Evolutionary conservation across 768 basidiomycete genomes (phyloP), one percentile per base, ranked within the genome.

Genomic region (Naganishia vaughanmartiniae): DNA sequence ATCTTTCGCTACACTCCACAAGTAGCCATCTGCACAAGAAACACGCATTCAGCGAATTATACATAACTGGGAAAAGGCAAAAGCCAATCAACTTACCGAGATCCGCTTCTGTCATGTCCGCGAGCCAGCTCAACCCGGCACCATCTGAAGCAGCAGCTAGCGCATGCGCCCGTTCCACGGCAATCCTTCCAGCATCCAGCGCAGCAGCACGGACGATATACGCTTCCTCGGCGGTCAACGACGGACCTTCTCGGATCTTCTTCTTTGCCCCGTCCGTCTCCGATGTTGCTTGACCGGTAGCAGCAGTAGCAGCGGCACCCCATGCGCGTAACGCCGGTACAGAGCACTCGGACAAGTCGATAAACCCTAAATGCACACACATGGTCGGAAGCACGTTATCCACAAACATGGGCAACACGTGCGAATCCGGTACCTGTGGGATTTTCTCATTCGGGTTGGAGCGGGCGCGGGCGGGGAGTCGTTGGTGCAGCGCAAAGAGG

Each of bases 311-410:
- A n/a, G 24, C 14, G 24, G 48, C 48, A 24, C 48, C 10, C 39
- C 72, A 67, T 0, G 65, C 69, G 4, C 69, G 66, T 1, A 75
- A 71, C 1, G 39, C n/a, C 4, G 68, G 56, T 5, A 72, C 60
- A 1, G 69, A 48, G 28, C 70, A n/a, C 34, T 15, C 15, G 36
- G 30, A 5, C 54, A 51, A 15, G 70, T 30, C 48, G 74, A 94
- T 83, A 55, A 93, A 85, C 54, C 88, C 89, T 21, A 92, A 82
- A 78, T 91, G 88, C 54, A 92, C 80, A 63, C 92, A 86, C 66
- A 93, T 83, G n/a, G 91, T 91, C 1, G 91, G 90, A 17, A 92
- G 79, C 66, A 93, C 89, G 75, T 92, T 91, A 82, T 92, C 92
- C 4, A 89, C 83, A 76, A 91, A 92, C 51, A 80, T 66, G 83